Percentiles rank a stretch among this genome's conserved stretches.
phyloP scores from a whole-genome alignment of 345 rosid species.

The Psidium friedrichsthalianum region DNA sequence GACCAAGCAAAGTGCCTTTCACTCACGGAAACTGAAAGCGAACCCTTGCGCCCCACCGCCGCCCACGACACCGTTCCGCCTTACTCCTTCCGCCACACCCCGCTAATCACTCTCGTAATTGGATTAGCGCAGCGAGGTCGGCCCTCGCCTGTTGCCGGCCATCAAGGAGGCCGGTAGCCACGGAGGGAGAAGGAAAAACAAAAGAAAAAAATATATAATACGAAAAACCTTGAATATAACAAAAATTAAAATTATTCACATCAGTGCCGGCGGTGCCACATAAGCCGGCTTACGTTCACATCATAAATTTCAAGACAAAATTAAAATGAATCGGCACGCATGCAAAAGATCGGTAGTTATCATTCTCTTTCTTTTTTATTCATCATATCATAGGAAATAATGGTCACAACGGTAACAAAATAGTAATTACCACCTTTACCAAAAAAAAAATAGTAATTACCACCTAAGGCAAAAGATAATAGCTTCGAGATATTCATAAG shows the following conservation, averaged over 20 bases:
- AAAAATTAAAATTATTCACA: no score
- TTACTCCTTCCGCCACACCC: background rate
- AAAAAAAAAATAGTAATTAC: background rate
- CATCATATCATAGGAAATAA: background rate
- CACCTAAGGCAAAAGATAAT: background rate
- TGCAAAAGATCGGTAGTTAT: background rate
- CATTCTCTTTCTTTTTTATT: background rate
- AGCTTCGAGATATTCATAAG: background rate
- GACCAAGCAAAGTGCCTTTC: background rate
- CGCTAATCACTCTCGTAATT: background rate
- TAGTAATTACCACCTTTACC: background rate
- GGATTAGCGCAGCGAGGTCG: background rate
- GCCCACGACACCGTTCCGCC: background rate
- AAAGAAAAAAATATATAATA: no score
- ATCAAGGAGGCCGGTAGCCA: no score
- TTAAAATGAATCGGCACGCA: no score
- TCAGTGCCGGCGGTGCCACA: no score
- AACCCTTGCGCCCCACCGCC: background rate
- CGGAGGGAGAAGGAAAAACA: no score
- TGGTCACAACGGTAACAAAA: rapidly evolving
- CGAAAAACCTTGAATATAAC: no score
- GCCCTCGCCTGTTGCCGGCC: no score
- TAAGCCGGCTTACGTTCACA: no score
- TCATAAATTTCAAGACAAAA: no score
- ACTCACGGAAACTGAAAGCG: background rate